Percentiles rank a stretch among this genome's conserved stretches.
Conservation (phyloP, 2,329 filamentous ascomycete species). For the Neofusicoccum umdonicola region DNA sequence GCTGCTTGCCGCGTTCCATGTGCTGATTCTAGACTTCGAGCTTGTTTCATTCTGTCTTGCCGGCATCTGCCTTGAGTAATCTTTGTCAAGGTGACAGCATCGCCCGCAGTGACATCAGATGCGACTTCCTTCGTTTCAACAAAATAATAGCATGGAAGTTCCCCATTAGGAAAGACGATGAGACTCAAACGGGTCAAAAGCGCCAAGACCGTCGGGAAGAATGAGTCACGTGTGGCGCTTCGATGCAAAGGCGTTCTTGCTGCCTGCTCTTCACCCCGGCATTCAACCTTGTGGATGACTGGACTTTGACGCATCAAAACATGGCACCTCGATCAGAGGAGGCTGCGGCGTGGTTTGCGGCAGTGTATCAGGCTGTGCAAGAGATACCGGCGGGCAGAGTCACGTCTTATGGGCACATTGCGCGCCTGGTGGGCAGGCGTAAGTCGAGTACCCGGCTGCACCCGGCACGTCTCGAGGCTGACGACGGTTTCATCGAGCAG, state of each 20-base stretch:
- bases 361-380: slow-evolving; percentile 81
- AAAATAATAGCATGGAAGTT: too few relatives aligned
- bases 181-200: neutral
- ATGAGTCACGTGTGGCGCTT: neutral
- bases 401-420: slow-evolving; percentile 84
- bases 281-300: neutral
- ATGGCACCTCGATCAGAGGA: slow-evolving; percentile 71
- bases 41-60: too few relatives aligned
- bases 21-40: too few relatives aligned
- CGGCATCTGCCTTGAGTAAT: too few relatives aligned
- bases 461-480: slow-evolving; percentile 10
- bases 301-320: neutral
- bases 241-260: neutral
- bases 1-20: neutral
- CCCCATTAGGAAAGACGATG: neutral
- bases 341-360: slow-evolving; percentile 68
- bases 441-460: slow-evolving; percentile 31
- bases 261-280: neutral
- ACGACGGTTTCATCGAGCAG: slow-evolving; percentile 28
- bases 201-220: neutral
- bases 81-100: too few relatives aligned
- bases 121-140: too few relatives aligned
- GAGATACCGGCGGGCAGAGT: slow-evolving; percentile 81
- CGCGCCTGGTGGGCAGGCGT: slow-evolving; percentile 70
- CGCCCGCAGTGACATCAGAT: too few relatives aligned